These are phyloP conservation scores for Calonectria naviculata DNA, from an alignment of 2,329 filamentous ascomycete species.

Conservation along the genomic window DNA sequence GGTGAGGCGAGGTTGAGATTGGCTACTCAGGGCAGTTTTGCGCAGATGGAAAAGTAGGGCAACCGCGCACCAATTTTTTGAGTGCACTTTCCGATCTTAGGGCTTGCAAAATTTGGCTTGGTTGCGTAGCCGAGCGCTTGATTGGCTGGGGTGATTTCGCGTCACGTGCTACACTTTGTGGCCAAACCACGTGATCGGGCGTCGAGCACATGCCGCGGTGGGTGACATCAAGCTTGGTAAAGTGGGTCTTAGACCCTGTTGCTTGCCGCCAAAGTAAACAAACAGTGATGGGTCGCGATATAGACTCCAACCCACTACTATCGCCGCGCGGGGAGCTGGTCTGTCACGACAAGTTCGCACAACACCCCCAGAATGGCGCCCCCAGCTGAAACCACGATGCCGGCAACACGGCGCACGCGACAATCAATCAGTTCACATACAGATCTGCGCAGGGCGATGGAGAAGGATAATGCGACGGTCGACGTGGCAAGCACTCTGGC, in stretches of 20 bases:
- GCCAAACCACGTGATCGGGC: conserved; percentile 31
- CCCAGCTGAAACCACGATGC: conserved; percentile 58
- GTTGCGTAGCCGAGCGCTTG: conserved; percentile 42
- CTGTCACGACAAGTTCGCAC: conserved; percentile 25
- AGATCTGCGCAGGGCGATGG: conserved; percentile 63
- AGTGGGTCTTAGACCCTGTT: conserved; percentile 38
- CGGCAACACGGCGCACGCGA: conserved; percentile 68
- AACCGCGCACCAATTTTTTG: conserved; percentile 49
- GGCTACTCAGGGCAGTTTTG: conserved; percentile 47
- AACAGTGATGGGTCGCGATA: conserved; percentile 47
- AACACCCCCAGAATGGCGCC: conserved; percentile 46
- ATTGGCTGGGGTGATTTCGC: conserved; percentile 19
- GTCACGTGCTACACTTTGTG: conserved; percentile 42
- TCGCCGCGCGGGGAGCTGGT: conserved; percentile 33
- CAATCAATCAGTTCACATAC: conserved; percentile 77
- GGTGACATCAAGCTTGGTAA: conserved; percentile 23
- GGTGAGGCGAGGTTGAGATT: conserved; percentile 47
- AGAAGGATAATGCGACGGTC: conserved; percentile 84
- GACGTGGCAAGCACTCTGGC: conserved; percentile 68
- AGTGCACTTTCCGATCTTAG: conserved; percentile 48
- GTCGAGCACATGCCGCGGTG: conserved; percentile 9
- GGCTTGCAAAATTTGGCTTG: conserved; percentile 55
- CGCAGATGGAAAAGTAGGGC: conserved; percentile 52
- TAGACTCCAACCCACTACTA: conserved; percentile 38
- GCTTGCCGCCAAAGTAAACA: conserved; percentile 51